Evolutionary conservation across 2,329 filamentous ascomycete species (phyloP), one percentile per base, ranked within the genome.

Genomic region (Xylaria sp.): DNA sequence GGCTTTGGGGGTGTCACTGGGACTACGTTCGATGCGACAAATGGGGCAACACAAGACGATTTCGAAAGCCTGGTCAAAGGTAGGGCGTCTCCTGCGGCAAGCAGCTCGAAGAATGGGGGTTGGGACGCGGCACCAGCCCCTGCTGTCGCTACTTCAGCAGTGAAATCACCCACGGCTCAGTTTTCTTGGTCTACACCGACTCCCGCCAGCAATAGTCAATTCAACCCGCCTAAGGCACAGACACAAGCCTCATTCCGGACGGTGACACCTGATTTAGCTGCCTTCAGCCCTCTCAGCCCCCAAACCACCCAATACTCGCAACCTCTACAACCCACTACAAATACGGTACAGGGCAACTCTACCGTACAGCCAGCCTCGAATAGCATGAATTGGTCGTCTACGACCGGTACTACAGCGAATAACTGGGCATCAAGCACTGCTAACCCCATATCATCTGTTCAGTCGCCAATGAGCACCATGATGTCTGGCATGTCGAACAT

Each of bases 51-150:
- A 2, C 86, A 92, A 58, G 88, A 92, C 67, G 94, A 97, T 77
- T 99, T 98, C 76, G 94, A 97, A 79, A 89, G 89, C 1, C 88
- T 99, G 2, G 94, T 99, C 61, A 94, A 97, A 76, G 95, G 95
- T 9, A 89, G 88, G 65, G 83, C 85, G 56, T 81, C 80, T 74
- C 55, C 74, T 77, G 33, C 80, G 77, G 67, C 74, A 66, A 75
- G 76, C 23, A 81, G 81, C 46, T 78, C 83, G 0, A 79, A 83
- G 75, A 83, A 86, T 71, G 77, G 81, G 0, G 83, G 85, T 64
- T 90, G 88, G 88, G 87, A 89, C 59, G 69, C 72, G 4, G n/a
- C 69, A 15, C 69, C 76, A 49, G 64, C 72, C 18, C 52, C 73
- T 63, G 78, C 82, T 10, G 72, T 78, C 20, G 77, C 81, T 12